Evolutionary conservation across 345 rosid species (phyloP).

Genomic region (Psidium guajava): DNA sequence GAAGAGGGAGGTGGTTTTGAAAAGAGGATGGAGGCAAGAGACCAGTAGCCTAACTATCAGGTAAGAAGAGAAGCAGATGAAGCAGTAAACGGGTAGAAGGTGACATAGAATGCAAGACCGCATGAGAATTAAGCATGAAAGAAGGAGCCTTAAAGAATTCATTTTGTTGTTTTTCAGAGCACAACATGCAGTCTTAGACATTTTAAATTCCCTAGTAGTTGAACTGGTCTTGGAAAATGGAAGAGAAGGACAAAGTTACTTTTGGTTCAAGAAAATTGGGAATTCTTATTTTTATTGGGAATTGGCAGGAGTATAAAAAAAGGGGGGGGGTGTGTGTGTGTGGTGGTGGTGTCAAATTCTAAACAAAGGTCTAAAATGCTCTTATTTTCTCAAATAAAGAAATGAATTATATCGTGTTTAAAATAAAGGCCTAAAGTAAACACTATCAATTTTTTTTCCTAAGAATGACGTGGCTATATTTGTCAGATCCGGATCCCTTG

Average conservation of each 20-base stretch:
- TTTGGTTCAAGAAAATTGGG: not conserved
- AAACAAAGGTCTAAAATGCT: fast-evolving
- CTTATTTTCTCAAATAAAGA: too few species aligned
- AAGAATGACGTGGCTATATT: too few species aligned
- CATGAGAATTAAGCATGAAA: not conserved
- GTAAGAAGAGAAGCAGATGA: conserved; percentile 58
- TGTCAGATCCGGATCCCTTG: too few species aligned
- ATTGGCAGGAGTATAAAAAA: not conserved
- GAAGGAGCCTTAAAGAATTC: not conserved
- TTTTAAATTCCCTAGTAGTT: not conserved
- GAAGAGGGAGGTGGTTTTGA: conserved; percentile 44
- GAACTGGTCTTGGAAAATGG: not conserved
- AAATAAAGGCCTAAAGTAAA: too few species aligned
- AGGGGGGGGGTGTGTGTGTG: too few species aligned
- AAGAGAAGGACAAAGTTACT: not conserved
- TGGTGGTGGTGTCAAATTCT: too few species aligned
- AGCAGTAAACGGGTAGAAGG: conserved; percentile 45
- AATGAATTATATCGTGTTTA: too few species aligned
- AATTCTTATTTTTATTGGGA: too few species aligned
- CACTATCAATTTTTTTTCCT: too few species aligned
- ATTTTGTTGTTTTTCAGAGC: not conserved
- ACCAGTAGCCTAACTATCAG: conserved; percentile 48
- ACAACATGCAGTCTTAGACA: not conserved
- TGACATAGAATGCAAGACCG: conserved; percentile 32
- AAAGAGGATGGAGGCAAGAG: conserved; percentile 61